These are phyloP conservation scores for Phalaenopsis hybrid DNA, from an alignment of 116 monocot species.

Conservation along the genomic window DNA sequence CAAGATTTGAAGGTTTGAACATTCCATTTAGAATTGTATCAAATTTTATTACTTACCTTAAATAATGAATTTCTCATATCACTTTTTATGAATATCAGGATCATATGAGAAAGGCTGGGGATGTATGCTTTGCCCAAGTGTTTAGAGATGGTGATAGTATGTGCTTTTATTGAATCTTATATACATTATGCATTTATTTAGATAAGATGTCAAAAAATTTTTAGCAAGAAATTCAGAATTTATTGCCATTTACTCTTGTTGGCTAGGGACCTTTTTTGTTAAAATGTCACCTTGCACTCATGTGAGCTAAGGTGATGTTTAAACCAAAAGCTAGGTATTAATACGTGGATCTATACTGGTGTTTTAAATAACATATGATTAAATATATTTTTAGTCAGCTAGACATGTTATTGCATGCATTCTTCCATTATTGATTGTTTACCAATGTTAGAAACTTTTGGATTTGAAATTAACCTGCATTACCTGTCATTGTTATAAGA, in stretches of 20 bases:
- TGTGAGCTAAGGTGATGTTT: background rate
- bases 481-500: no score
- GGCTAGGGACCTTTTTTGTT: background rate
- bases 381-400: background rate
- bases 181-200: background rate
- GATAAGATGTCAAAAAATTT: background rate
- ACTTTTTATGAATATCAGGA: constrained; percentile 21
- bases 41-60: background rate
- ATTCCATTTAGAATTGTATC: background rate
- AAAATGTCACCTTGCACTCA: background rate
- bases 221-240: background rate
- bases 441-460: no score
- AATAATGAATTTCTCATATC: background rate
- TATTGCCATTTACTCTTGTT: background rate
- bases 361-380: background rate
- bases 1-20: constrained; percentile 46
- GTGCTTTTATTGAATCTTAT: background rate
- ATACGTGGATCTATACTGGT: background rate
- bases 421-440: no score
- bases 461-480: no score
- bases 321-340: background rate
- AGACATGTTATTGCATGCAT: no score
- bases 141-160: constrained; percentile 43
- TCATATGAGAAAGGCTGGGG: constrained; percentile 59
- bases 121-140: constrained; percentile 54